Percentiles rank a stretch among this genome's conserved stretches.
Conservation (phyloP, 306 rosid genomes). For the Dryas octopetala region DNA sequence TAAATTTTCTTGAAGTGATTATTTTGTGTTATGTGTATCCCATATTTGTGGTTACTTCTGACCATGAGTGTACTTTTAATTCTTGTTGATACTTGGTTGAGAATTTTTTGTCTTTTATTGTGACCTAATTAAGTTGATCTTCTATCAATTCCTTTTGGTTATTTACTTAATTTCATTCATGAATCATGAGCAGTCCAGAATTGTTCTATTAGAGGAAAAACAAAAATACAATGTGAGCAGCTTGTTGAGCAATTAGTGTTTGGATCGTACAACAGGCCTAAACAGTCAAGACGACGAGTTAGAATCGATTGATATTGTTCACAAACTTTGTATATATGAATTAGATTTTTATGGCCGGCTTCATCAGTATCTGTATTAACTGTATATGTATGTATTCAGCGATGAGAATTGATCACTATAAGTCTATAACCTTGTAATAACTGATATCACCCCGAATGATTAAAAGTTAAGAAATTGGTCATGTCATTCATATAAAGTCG, state of each 20-base stretch:
- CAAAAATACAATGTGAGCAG: neutral
- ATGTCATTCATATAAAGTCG: no score
- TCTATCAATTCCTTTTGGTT: no score
- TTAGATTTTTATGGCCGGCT: neutral
- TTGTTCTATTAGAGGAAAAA: neutral
- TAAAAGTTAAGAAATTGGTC: no score
- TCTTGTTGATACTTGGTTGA: neutral
- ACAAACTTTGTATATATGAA: no score
- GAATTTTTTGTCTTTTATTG: neutral
- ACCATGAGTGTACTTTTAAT: neutral
- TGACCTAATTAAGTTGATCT: no score
- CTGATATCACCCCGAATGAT: no score
- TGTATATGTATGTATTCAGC: neutral
- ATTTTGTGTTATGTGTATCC: neutral
- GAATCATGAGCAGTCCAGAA: no score
- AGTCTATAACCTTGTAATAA: no score
- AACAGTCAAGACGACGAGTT: neutral
- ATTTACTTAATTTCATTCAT: no score
- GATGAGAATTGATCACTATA: neutral
- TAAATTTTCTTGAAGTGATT: constrained; percentile 21
- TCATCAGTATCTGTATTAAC: neutral
- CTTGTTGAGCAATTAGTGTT: neutral
- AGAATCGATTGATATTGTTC: neutral
- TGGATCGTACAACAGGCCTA: neutral
- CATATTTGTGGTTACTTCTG: neutral